A percentile compares a stretch with the other conserved stretches of the same genome.
Conservation (phyloP, 169 alveolate species). For the Eimeria brunetti region DNA sequence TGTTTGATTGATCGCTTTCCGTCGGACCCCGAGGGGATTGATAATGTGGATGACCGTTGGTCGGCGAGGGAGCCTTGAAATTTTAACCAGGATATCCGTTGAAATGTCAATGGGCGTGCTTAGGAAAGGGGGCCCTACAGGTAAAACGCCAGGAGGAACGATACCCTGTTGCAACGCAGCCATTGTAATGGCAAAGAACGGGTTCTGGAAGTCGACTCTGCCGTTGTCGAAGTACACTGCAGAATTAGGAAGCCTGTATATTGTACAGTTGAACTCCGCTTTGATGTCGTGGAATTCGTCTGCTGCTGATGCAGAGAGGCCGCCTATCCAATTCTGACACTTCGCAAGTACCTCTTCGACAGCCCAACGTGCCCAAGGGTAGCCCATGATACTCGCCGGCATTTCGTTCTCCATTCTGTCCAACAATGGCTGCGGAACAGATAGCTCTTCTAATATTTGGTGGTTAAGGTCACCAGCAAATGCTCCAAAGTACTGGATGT, state of each 20-base stretch:
- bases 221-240: slow-evolving; percentile 83
- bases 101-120: slow-evolving; percentile 69
- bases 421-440: slow-evolving; percentile 48
- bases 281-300: slow-evolving; percentile 23
- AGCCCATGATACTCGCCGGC: slow-evolving; percentile 84
- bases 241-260: slow-evolving; percentile 84
- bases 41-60: slow-evolving; percentile 62
- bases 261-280: slow-evolving; percentile 70
- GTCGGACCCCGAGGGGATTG: slow-evolving; percentile 54
- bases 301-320: neutral
- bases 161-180: slow-evolving; percentile 82
- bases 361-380: slow-evolving; percentile 87
- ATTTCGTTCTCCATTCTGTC: slow-evolving; percentile 81
- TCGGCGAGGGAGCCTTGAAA: slow-evolving; percentile 24
- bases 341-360: slow-evolving; percentile 81
- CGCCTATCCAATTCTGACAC: neutral
- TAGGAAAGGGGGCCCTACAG: slow-evolving; percentile 76
- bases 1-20: slow-evolving; percentile 27
- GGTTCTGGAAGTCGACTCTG: slow-evolving; percentile 78
- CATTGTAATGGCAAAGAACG: slow-evolving; percentile 80
- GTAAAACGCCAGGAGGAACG: slow-evolving; percentile 82
- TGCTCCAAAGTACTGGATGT: slow-evolving; percentile 82
- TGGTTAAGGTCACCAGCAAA: slow-evolving; percentile 63
- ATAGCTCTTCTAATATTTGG: slow-evolving; percentile 63
- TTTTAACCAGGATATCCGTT: slow-evolving; percentile 36